Percentiles rank a stretch among this genome's conserved stretches.
phyloP scores from a whole-genome alignment of 306 rosid genomes.

The Malus fusca region DNA sequence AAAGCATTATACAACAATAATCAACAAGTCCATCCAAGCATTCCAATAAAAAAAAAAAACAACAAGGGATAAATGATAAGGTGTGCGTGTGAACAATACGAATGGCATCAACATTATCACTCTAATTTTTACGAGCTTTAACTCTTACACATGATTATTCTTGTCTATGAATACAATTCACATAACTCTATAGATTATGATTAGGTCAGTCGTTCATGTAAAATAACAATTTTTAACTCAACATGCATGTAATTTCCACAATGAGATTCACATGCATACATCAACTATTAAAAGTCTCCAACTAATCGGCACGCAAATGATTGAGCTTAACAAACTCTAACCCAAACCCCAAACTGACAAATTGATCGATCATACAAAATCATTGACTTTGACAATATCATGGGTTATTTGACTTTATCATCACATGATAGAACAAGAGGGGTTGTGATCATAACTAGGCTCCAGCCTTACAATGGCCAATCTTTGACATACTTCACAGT shows the following conservation, averaged over 20 bases:
- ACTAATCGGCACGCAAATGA: background rate
- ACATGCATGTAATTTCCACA: background rate
- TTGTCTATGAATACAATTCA: background rate
- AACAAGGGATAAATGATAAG: background rate
- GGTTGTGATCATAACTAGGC: slow-evolving; percentile 32
- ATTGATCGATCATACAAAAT: background rate
- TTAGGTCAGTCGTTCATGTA: no score
- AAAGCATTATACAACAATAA: background rate
- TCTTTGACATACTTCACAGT: slow-evolving; percentile 12
- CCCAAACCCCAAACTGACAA: background rate
- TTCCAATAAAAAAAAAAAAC: background rate
- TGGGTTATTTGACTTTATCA: background rate
- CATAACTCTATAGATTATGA: background rate
- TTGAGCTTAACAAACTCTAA: background rate
- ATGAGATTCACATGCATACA: no score
- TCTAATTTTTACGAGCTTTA: no score
- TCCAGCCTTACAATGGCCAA: slow-evolving; percentile 10
- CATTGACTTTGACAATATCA: background rate
- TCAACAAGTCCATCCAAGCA: background rate
- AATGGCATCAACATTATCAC: background rate
- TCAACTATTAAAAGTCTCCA: background rate
- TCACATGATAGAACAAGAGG: slow-evolving; percentile 38
- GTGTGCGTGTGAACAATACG: background rate
- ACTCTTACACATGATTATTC: no score
- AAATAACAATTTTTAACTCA: no score